Percentiles rank a stretch among this genome's conserved stretches.
These are phyloP conservation scores for Spathaspora sp. DNA, from an alignment of 805 yeast genomes.

Conservation along the genomic window DNA sequence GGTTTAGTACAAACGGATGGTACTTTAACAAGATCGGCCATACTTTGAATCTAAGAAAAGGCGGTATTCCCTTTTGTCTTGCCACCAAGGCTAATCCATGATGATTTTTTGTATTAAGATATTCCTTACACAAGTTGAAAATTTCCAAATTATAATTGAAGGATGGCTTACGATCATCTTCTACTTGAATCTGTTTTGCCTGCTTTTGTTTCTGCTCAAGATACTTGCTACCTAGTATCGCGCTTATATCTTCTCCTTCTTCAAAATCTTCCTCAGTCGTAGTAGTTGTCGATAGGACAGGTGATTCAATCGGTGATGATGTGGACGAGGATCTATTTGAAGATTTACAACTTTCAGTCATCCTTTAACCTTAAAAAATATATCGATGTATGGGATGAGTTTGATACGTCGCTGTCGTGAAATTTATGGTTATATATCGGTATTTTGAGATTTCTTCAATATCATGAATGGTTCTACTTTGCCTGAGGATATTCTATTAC, in stretches of 20 bases:
- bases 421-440: not conserved
- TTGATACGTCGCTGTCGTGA: not conserved
- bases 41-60: constrained; percentile 66
- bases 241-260: not conserved
- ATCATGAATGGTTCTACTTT: not conserved
- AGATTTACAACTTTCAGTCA: constrained; percentile 2
- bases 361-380: not conserved
- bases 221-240: not conserved
- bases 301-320: constrained; percentile 1
- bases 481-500: not conserved
- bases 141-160: constrained; percentile 43
- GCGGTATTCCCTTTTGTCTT: constrained; percentile 82
- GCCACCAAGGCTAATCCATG: constrained; percentile 77
- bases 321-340: constrained; percentile 2
- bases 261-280: constrained; percentile 1
- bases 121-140: constrained; percentile 51
- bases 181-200: not conserved
- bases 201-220: not conserved
- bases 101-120: constrained; percentile 58
- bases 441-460: not conserved
- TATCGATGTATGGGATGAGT: not conserved
- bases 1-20: constrained; percentile 82
- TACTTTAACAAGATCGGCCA: constrained; percentile 82
- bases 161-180: constrained; percentile 12
- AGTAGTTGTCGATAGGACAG: not conserved